Evolutionary conservation across 176 grass and related monocot species (phyloP), one percentile per base, ranked within the genome.

Genomic region (barley (Hordeum vulgare)): DNA sequence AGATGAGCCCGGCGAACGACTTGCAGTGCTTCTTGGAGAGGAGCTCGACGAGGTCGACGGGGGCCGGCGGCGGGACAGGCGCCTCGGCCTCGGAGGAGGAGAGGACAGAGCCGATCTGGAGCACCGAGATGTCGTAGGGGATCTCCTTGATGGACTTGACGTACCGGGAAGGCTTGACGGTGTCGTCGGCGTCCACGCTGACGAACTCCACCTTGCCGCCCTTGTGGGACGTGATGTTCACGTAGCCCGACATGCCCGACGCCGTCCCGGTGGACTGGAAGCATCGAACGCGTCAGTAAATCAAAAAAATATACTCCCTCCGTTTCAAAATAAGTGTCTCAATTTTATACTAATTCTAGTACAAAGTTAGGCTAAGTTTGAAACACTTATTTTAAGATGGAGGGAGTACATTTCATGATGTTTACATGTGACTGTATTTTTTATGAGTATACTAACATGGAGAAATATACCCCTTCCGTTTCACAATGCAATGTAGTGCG

Each of bases 11-110:
- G 9, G 90, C 88, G 68, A 98, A 98, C 25, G 84, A 75, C 77
- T 89, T 92, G 88, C 95, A 98, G 86, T 91, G 86, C 60, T 91
- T 90, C 84, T 79, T 82, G 77, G 92, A 85, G 86, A 98, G 91
- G 75, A 98, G 88, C 6, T 90, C 90, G 7, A 86, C 81, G n/a
- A 98, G 84, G 84, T 98, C 89, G 28, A 92, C 76, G 0, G 86
- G 84, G 3, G 90, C 76, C 3, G 92, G 90, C 17, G 92, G 75
- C 20, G 90, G 84, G 4, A 90, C 86, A 2, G 92, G 92, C 7
- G 95, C 95, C 47, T 91, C 89, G 7, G 91, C 85, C 25, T 83
- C 84, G 0, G 84, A 31, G 5, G 88, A 94, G 57, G 92, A 77
- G 24, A 94, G 71, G 23, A 89, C 65, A 75, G 81, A 64, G 85